Conservation (phyloP, 306 rosid species). For the Pyrus pyrifolia region DNA sequence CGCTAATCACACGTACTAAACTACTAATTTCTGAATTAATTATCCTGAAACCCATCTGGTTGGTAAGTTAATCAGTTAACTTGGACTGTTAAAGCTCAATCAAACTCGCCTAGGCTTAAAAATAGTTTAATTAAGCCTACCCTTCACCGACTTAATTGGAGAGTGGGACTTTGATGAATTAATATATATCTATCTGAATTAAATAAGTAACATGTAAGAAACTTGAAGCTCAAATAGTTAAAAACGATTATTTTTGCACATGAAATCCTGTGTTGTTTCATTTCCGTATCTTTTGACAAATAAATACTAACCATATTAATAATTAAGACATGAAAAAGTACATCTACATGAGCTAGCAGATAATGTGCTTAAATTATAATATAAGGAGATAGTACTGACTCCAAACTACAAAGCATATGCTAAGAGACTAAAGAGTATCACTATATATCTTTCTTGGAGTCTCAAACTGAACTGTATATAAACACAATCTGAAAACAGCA, state of each 20-base stretch:
- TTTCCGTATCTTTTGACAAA: too few species aligned
- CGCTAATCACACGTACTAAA: neutral
- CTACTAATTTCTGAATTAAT: neutral
- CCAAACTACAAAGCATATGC: slow-evolving; percentile 6
- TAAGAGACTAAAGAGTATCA: neutral
- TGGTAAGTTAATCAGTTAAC: slow-evolving; percentile 4
- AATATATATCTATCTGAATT: neutral
- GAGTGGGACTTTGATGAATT: neutral
- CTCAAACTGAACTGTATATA: neutral
- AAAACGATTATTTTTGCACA: neutral
- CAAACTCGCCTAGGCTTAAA: neutral
- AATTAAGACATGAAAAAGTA: neutral
- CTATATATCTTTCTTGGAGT: slow-evolving; percentile 6
- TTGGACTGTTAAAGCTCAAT: slow-evolving; percentile 4
- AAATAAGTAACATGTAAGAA: neutral
- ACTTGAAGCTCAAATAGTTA: too few species aligned
- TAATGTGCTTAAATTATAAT: neutral
- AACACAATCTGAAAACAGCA: slow-evolving; percentile 3
- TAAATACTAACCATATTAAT: too few species aligned
- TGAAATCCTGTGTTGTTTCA: neutral
- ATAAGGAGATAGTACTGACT: neutral
- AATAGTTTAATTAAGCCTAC: neutral
- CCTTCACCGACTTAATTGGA: slow-evolving; percentile 1
- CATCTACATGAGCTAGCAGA: neutral
- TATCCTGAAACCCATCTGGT: neutral